Conservation (phyloP, 805 yeast genomes). For the Myxozyma neotropica region DNA sequence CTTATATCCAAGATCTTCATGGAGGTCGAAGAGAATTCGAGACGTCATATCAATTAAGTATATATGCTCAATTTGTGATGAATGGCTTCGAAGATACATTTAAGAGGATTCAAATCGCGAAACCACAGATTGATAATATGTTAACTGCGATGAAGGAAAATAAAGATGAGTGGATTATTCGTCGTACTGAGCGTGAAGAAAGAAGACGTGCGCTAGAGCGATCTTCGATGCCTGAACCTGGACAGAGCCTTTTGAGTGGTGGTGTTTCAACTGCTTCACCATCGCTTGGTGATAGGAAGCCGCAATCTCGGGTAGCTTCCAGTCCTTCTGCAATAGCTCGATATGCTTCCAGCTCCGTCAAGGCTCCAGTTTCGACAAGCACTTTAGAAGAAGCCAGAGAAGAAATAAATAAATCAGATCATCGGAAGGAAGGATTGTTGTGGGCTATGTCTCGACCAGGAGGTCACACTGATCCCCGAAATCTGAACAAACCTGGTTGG, state of each 20-base stretch:
- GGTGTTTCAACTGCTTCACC: not conserved
- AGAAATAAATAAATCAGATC: conserved; percentile 6
- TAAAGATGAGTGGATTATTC: conserved; percentile 39
- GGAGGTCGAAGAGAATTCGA: conserved; percentile 49
- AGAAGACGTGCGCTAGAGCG: conserved; percentile 44
- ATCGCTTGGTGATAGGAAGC: not conserved
- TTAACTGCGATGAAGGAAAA: conserved; percentile 34
- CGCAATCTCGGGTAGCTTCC: not conserved
- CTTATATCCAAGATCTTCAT: conserved; percentile 46
- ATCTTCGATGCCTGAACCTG: conserved; percentile 35
- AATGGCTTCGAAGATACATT: conserved; percentile 39
- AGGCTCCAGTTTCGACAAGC: not conserved
- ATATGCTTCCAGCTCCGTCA: not conserved
- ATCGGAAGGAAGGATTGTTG: conserved; percentile 47
- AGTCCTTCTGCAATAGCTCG: not conserved
- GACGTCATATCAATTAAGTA: conserved; percentile 43
- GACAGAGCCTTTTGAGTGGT: not conserved
- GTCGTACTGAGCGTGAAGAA: conserved; percentile 46
- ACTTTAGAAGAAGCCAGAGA: not conserved
- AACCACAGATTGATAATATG: conserved; percentile 40
- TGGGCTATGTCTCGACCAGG: conserved; percentile 50
- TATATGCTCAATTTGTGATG: conserved; percentile 44
- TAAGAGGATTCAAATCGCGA: conserved; percentile 37
- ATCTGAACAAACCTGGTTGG: conserved; percentile 56
- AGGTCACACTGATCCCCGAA: conserved; percentile 41